Evolutionary conservation across 352 stramenopile species (phyloP).

Genomic region (Albugo candida): DNA sequence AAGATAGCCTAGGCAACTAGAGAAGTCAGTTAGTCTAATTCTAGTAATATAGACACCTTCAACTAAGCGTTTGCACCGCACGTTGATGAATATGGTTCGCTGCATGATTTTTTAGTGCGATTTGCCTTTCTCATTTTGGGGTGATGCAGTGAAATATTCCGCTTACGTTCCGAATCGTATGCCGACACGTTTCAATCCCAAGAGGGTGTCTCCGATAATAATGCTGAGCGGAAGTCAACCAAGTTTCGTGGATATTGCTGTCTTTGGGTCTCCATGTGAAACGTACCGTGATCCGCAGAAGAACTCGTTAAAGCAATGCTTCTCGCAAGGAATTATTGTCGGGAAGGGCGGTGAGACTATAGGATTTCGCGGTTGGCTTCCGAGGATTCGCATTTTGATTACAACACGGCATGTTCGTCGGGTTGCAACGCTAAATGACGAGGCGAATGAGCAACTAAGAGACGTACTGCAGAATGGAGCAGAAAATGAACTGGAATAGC

Average conservation of each 20-base stretch:
- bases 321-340: neutral
- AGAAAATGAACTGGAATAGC: too few species aligned
- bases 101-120: conserved; percentile 13
- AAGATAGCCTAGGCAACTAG: too few species aligned
- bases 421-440: too few species aligned
- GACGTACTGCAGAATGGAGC: too few species aligned
- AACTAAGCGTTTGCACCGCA: too few species aligned
- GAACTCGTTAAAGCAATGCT: neutral
- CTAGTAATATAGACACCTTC: too few species aligned
- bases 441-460: too few species aligned
- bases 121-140: conserved; percentile 7
- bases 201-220: conserved; percentile 1
- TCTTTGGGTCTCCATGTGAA: too few species aligned
- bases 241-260: neutral
- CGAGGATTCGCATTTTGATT: neutral
- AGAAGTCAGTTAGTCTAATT: too few species aligned
- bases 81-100: too few species aligned
- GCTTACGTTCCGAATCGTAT: neutral
- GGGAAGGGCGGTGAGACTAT: conserved; percentile 1
- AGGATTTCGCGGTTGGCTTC: neutral
- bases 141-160: neutral
- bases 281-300: neutral
- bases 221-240: conserved; percentile 6
- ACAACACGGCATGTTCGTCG: neutral
- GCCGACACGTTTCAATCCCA: neutral